Conservation (phyloP, 192 early-diverging fungal species). For the Thoreauomyces humboldtii region DNA sequence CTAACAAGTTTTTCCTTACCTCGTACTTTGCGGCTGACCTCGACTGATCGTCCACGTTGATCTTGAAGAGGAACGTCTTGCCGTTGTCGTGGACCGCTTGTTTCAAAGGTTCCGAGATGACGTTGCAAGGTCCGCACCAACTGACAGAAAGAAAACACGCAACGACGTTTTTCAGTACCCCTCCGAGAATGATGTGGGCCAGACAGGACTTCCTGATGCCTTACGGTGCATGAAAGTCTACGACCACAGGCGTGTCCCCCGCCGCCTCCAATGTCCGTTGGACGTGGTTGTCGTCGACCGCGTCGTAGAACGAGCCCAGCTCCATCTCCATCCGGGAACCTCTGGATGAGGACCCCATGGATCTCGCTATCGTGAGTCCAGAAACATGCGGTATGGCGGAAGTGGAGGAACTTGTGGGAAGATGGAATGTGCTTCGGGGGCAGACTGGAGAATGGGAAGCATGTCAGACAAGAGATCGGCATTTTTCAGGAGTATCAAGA, state of each 20-base stretch:
- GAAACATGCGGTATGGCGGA: neutral
- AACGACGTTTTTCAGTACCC: no score
- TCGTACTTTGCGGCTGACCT: conserved; percentile 60
- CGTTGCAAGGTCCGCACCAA: conserved; percentile 84
- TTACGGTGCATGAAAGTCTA: conserved; percentile 80
- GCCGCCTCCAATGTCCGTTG: conserved; percentile 54
- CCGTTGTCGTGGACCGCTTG: conserved; percentile 61
- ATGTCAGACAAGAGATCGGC: neutral
- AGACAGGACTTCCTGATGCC: no score
- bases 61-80: conserved; percentile 69
- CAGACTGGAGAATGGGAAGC: neutral
- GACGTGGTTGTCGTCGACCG: conserved; percentile 61
- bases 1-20: conserved; percentile 33
- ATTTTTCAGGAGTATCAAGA: neutral
- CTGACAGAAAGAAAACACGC: no score
- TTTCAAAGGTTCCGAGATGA: conserved; percentile 68
- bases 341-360: neutral
- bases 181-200: no score
- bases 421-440: neutral
- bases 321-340: no score
- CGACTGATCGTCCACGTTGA: conserved; percentile 72
- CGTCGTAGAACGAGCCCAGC: conserved; percentile 35
- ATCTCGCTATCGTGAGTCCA: neutral
- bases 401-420: neutral
- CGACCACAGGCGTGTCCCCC: conserved; percentile 62